Evolutionary conservation across 2,329 filamentous ascomycete species (phyloP).

Genomic region (Dissoconium aciculare): DNA sequence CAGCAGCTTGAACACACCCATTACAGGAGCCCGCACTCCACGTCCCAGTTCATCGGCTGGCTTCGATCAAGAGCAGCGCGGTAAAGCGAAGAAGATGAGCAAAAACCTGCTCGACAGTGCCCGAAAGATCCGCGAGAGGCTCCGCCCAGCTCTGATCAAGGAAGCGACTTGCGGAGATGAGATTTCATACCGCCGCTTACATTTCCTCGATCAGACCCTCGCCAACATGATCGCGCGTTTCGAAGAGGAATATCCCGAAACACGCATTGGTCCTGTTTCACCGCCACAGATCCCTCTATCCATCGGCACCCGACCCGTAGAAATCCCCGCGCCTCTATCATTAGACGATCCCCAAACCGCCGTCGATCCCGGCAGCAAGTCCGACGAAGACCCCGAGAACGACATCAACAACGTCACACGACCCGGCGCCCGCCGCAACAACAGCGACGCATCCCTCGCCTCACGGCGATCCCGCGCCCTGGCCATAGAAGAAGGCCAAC

Average conservation of each 20-base stretch:
- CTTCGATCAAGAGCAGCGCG: slow-evolving; percentile 23
- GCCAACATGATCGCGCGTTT: slow-evolving; percentile 88
- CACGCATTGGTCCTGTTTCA: slow-evolving; percentile 36
- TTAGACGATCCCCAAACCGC: slow-evolving; percentile 2
- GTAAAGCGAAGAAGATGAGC: slow-evolving; percentile 80
- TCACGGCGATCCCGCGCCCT: slow-evolving; percentile 39
- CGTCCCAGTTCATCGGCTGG: slow-evolving; percentile 16
- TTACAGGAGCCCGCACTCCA: slow-evolving; percentile 35
- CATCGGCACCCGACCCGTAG: slow-evolving; percentile 4
- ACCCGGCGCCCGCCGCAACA: slow-evolving; percentile 38
- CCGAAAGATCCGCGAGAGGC: slow-evolving; percentile 67
- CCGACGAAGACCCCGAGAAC: slow-evolving; percentile 19
- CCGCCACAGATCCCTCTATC: not conserved
- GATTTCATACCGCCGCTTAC: slow-evolving; percentile 61
- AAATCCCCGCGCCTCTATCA: slow-evolving; percentile 6
- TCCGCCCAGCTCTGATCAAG: slow-evolving; percentile 70
- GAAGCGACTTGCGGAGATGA: slow-evolving; percentile 58
- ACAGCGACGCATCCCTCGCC: slow-evolving; percentile 53
- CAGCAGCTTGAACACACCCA: slow-evolving; percentile 24
- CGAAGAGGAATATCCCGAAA: slow-evolving; percentile 91
- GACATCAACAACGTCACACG: slow-evolving; percentile 23
- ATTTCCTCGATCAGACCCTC: slow-evolving; percentile 78
- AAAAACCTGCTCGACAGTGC: slow-evolving; percentile 78
- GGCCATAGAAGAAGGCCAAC: slow-evolving; percentile 52
- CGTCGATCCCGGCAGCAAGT: slow-evolving; percentile 5